These are phyloP conservation scores for Phaeosphaeria sp. DNA, from an alignment of 2,329 filamentous ascomycete genomes.

Conservation along the genomic window DNA sequence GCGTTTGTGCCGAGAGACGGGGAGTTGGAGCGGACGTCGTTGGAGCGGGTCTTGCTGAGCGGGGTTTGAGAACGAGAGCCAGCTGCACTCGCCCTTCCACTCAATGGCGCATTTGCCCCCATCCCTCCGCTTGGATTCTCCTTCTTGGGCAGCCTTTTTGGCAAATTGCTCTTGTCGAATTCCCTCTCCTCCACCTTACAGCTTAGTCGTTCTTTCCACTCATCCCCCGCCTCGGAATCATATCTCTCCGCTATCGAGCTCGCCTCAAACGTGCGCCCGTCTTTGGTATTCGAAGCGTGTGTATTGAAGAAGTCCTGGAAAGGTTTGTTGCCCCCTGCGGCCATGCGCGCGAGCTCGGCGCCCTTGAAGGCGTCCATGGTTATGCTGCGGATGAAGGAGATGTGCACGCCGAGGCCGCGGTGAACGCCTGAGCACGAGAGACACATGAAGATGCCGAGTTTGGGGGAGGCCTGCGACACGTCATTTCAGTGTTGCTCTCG, in stretches of 20 bases:
- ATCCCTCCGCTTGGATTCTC: constrained; percentile 25
- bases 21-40: constrained; percentile 45
- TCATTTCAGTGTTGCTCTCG: constrained; percentile 21
- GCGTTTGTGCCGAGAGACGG: constrained; percentile 48
- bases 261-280: constrained; percentile 72
- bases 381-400: constrained; percentile 96
- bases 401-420: constrained; percentile 93
- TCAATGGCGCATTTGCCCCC: constrained; percentile 34
- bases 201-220: constrained; percentile 89
- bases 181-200: constrained; percentile 88
- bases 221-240: constrained; percentile 86
- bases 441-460: constrained; percentile 99
- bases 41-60: constrained; percentile 43
- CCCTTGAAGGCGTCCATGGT: constrained; percentile 99
- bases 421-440: constrained; percentile 94
- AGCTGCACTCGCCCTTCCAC: constrained; percentile 43
- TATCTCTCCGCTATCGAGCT: constrained; percentile 91
- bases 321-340: constrained; percentile 84
- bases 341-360: constrained; percentile 91
- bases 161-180: constrained; percentile 75
- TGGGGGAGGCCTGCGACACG: constrained; percentile 72
- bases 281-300: constrained; percentile 54
- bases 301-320: constrained; percentile 87
- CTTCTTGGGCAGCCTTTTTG: constrained; percentile 53
- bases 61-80: constrained; percentile 49